Evolutionary conservation across 2,329 filamentous ascomycete species (phyloP), one percentile per base, ranked within the genome.

Genomic region (Aspergillus pseudoglaucus): DNA sequence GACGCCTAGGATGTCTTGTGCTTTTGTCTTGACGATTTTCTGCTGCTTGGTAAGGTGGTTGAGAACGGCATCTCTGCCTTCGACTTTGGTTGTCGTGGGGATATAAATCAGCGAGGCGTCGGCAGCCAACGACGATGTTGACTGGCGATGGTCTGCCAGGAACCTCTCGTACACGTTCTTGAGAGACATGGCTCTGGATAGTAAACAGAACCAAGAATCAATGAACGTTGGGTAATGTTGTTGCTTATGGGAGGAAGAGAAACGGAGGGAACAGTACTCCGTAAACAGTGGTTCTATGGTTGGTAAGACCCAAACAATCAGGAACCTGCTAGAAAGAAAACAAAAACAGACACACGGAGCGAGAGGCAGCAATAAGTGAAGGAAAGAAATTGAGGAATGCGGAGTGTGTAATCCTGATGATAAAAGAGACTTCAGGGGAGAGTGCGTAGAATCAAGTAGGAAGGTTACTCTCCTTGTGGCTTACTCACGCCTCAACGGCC

Each of bases 51-150:
- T 77, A 53, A 96, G 72, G 70, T 97, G 90, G 73, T 88, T 90
- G 71, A 91, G 75, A 67, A 98, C 89, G 42, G 88, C 81, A 45
- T 83, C 78, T 42, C 85, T 70, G 57, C 88, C 83, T 53, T 78
- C 76, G 64, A 94, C 76, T 54, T 81, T 81, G 30, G 84, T 89
- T 10, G 90, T 85, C 6, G 91, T 95, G 47, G 90, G 89, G 67
- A 97, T 85, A 75, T 97, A 98, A 75, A 91, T 83, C 58, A 90
- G 73, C 40, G 85, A 80, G 49, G 85, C 84, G 67, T 84, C 77
- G 46, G 78, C 71, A 32, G 83, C 77, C 60, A 91, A 74, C 48
- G 80, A 72, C 47, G 81, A 79, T 47, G 82, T 72, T 6, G 37
- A 39, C 17, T 39, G 10, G 68, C 73, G 83, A 53, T 85, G 85